Conservation (phyloP, 73 alveolate species). For the Paramecium sexaurelia region DNA sequence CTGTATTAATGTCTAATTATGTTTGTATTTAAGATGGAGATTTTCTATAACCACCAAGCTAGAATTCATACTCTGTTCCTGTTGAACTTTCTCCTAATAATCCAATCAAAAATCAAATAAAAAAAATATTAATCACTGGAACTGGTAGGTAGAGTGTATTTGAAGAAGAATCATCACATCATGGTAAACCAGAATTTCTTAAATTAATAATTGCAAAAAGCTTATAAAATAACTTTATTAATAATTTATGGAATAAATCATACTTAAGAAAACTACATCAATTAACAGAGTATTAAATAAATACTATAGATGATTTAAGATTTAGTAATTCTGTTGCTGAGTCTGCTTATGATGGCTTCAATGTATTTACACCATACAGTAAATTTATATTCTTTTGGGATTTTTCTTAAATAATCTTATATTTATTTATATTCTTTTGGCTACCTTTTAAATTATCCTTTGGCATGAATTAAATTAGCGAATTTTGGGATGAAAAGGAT, state of each 20-base stretch:
- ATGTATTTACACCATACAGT: constrained; percentile 50
- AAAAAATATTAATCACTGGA: background rate
- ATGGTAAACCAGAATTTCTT: constrained; percentile 12
- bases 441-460: constrained; percentile 30
- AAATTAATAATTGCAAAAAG: constrained; percentile 15
- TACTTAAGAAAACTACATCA: constrained; percentile 29
- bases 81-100: background rate
- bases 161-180: background rate
- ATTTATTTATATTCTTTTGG: constrained; percentile 38
- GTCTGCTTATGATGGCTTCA: background rate
- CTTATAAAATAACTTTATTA: constrained; percentile 17
- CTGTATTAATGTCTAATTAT: background rate
- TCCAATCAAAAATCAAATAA: background rate
- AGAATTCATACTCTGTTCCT: background rate
- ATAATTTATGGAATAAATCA: constrained; percentile 29
- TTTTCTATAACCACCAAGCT: background rate
- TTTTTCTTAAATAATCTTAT: background rate
- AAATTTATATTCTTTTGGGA: constrained; percentile 21
- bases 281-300: background rate
- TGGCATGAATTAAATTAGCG: background rate
- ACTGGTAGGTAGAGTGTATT: background rate
- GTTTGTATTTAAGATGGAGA: background rate
- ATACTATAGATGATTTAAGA: background rate
- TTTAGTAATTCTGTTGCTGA: background rate
- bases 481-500: background rate